Evolutionary conservation across 129 eudicot genomes (phyloP).

Genomic region (Tagetes erecta): DNA sequence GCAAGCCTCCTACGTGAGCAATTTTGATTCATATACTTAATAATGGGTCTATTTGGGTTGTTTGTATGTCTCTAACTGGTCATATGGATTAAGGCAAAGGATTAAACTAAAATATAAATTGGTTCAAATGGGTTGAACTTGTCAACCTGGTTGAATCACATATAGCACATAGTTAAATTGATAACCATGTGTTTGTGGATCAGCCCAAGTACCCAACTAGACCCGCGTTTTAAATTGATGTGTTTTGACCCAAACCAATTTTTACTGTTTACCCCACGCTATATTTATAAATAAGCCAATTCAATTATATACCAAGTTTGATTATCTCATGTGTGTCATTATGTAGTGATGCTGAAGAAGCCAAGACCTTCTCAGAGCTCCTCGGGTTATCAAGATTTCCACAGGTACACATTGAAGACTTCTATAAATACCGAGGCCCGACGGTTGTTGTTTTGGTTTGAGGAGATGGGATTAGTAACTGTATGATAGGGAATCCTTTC

Average conservation of each 20-base stretch:
- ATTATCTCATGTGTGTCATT: neutral
- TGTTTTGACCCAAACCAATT: neutral
- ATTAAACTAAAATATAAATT: neutral
- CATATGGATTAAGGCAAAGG: neutral
- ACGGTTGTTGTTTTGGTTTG: neutral
- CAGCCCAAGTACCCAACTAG: neutral
- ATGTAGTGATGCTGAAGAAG: slow-evolving; percentile 59
- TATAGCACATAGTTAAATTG: neutral
- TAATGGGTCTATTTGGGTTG: neutral
- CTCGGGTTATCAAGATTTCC: slow-evolving; percentile 70
- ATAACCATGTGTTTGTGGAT: neutral
- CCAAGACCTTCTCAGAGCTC: slow-evolving; percentile 47
- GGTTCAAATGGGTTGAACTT: neutral
- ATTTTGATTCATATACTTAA: slow-evolving; percentile 6
- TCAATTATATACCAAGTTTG: neutral
- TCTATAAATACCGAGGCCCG: neutral
- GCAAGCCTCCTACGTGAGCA: slow-evolving; percentile 79
- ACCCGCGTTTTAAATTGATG: neutral
- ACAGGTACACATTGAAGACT: slow-evolving; percentile 41
- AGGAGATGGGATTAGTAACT: neutral
- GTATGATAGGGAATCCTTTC: neutral
- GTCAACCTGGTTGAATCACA: neutral
- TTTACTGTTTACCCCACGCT: neutral
- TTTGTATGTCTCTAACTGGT: neutral
- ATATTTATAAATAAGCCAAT: neutral